A percentile compares a stretch with the other conserved stretches of the same genome.
These are phyloP conservation scores for Pichia sp. DNA, from an alignment of 1,139 yeast species.

Conservation along the genomic window DNA sequence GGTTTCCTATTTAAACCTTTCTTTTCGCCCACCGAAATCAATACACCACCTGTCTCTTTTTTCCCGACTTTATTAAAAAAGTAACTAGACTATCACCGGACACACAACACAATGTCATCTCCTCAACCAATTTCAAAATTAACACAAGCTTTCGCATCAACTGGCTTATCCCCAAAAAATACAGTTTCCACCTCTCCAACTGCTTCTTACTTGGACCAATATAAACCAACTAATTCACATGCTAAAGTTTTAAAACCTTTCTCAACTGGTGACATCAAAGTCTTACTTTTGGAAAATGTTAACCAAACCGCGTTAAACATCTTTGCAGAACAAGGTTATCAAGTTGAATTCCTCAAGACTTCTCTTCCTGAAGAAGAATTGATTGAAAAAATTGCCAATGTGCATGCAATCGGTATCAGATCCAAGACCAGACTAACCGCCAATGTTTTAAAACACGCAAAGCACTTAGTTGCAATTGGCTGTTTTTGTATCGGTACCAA, in stretches of 20 bases:
- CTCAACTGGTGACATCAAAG: slow-evolving; percentile 86
- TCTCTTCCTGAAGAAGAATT: slow-evolving; percentile 89
- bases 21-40: not conserved
- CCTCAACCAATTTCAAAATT: slow-evolving; percentile 61
- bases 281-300: slow-evolving; percentile 84
- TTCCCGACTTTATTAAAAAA: not conserved
- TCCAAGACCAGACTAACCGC: slow-evolving; percentile 88
- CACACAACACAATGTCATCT: slow-evolving; percentile 55
- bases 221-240: slow-evolving; percentile 36
- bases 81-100: not conserved
- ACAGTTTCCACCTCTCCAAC: slow-evolving; percentile 77
- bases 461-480: slow-evolving; percentile 84
- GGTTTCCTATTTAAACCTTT: not conserved
- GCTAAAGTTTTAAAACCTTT: slow-evolving; percentile 78
- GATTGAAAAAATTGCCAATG: slow-evolving; percentile 87
- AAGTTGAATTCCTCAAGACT: slow-evolving; percentile 88
- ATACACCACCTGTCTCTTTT: not conserved
- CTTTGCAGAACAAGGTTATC: slow-evolving; percentile 86
- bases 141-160: slow-evolving; percentile 48
- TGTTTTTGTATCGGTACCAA: slow-evolving; percentile 99
- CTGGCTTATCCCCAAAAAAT: slow-evolving; percentile 37
- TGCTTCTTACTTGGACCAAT: slow-evolving; percentile 44
- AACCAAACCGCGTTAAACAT: slow-evolving; percentile 86
- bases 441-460: slow-evolving; percentile 74
- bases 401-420: slow-evolving; percentile 96